A percentile compares a stretch with the other conserved stretches of the same genome.
Conservation (phyloP, 75 land plant species). For the Cupressus sempervirens region DNA sequence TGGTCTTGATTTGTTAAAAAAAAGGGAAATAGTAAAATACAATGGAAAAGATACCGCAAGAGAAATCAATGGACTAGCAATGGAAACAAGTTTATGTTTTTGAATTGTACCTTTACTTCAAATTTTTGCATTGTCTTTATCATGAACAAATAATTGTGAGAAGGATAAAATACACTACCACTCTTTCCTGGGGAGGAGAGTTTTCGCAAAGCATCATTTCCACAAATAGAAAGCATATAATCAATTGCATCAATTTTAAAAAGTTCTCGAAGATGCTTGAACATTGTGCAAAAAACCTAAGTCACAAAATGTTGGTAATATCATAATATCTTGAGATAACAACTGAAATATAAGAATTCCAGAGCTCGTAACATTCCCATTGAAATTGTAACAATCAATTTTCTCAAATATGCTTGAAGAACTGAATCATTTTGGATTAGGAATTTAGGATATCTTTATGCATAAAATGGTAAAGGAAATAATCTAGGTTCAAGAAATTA, state of each 20-base stretch:
- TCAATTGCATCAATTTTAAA: constrained; percentile 86
- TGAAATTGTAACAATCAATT: not conserved
- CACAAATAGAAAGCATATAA: constrained; percentile 86
- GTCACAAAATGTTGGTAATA: not conserved
- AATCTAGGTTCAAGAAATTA: not conserved
- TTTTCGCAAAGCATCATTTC: constrained; percentile 79
- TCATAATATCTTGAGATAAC: not conserved
- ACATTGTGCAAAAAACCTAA: not conserved
- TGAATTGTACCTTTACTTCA: constrained; percentile 63
- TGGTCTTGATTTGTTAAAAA: not conserved
- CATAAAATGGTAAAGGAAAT: not conserved
- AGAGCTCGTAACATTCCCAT: not conserved
- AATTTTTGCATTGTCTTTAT: constrained; percentile 84
- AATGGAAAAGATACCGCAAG: not conserved
- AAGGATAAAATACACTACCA: constrained; percentile 82
- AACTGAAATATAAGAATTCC: not conserved
- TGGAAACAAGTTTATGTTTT: not conserved
- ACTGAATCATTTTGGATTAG: not conserved
- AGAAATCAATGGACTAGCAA: not conserved
- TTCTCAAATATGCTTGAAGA: not conserved
- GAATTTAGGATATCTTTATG: not conserved
- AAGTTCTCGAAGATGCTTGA: constrained; percentile 67
- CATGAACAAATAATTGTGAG: constrained; percentile 76
- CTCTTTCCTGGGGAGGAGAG: constrained; percentile 89
- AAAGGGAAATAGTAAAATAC: no score